Evolutionary conservation across 805 yeast genomes (phyloP), one percentile per base, ranked within the genome.

Genomic region (Candida glaebosa): DNA sequence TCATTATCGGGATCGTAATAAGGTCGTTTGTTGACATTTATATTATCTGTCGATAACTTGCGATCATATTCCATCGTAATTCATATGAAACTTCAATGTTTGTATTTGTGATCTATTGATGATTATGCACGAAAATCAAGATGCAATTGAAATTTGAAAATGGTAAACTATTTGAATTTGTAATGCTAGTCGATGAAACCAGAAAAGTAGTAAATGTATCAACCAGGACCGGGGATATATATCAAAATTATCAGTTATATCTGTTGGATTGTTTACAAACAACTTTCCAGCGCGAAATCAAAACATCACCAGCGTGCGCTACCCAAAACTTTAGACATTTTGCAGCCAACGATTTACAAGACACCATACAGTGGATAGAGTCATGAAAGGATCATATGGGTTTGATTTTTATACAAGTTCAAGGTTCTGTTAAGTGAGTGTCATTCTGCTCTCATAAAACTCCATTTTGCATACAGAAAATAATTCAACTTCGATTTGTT

Each of bases 1-100:
- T 78, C 82, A 34, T 73, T 78, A 20, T 73, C 73, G 12, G 46
- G 31, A 6, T 38, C 43, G 15, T 45, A 33, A 33, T 44, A 35
- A 10, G 8, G 53, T 37, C 53, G 43, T 40, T 49, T 49, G 26
- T 33, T 32, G 18, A 22, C 10, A 18, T 25, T 35, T 6, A 5
- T 5, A 28, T 14, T 28, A 28, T 14, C 16, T 28, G 31, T 12
- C 9, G 31, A 28, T 28, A 28, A 14, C 31, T 10, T 5, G 31
- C 6, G 16, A 12, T 28, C 31, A 28, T 28, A 28, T 28, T 28
- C 31, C 31, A 28, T 28, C 16, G 16, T 28, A 28, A 10, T 28
- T 28, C 31, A 28, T 28, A 14, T 28, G 31, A 12, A 28, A 28
- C 5, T 12, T 12, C 31, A 28, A 10, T 10, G 5, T 22, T 28